Evolutionary conservation across 345 rosid genomes (phyloP).

Genomic region (Leavenworthia alabamica): DNA sequence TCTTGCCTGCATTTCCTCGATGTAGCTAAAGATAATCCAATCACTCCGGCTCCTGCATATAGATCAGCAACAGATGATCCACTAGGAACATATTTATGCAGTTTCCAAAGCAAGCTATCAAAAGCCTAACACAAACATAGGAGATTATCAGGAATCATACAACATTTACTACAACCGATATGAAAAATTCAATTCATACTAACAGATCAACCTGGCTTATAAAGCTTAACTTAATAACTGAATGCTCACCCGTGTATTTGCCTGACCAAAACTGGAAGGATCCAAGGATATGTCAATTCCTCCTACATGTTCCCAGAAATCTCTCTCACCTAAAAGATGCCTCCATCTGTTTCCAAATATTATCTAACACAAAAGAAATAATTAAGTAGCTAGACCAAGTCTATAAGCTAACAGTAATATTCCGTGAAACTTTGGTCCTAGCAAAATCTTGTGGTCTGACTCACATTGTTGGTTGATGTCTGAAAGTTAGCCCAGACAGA

Average conservation of each 20-base stretch:
- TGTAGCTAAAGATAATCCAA: constrained; percentile 85
- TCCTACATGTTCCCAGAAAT: constrained; percentile 93
- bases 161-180: background rate
- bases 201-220: background rate
- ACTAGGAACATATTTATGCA: constrained; percentile 73
- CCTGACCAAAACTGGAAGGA: constrained; percentile 96
- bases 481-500: constrained; percentile 98
- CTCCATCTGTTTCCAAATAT: constrained; percentile 96
- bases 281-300: constrained; percentile 86
- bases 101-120: constrained; percentile 70
- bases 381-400: background rate
- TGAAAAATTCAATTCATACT: background rate
- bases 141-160: constrained; percentile 2
- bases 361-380: constrained; percentile 39
- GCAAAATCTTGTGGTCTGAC: constrained; percentile 22
- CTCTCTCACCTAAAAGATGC: constrained; percentile 83
- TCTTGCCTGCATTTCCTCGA: constrained; percentile 82
- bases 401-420: background rate
- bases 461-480: constrained; percentile 86
- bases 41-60: constrained; percentile 96
- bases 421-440: background rate
- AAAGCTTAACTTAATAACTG: background rate
- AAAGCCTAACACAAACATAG: constrained; percentile 30
- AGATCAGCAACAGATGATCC: constrained; percentile 92
- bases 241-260: constrained; percentile 66